Evolutionary conservation across 2,329 filamentous ascomycete species (phyloP).

Genomic region (Apiospora saccharicola): DNA sequence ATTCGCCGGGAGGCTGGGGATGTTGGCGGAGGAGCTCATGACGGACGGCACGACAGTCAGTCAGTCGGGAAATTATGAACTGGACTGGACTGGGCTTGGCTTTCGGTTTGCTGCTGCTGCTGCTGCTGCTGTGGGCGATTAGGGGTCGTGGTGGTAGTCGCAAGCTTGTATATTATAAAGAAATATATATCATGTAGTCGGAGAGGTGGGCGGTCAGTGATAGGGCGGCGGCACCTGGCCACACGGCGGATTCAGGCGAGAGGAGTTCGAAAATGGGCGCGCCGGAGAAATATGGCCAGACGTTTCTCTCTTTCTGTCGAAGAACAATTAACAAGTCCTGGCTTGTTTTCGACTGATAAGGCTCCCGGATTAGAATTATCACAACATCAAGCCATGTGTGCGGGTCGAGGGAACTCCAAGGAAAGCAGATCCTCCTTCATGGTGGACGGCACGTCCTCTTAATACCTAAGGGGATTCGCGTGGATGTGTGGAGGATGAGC

Average conservation of each 20-base stretch:
- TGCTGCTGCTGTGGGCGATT: background rate
- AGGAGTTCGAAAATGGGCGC: background rate
- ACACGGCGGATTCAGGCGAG: background rate
- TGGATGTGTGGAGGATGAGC: background rate
- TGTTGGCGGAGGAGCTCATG: background rate
- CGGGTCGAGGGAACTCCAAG: background rate
- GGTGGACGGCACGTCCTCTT: background rate
- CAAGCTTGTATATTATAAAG: too few relatives aligned
- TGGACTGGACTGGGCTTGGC: background rate
- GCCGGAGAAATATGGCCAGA: background rate
- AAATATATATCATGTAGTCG: background rate
- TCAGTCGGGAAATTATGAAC: too few relatives aligned
- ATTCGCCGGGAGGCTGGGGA: background rate
- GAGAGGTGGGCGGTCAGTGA: background rate
- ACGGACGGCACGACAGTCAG: background rate
- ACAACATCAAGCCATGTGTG: background rate
- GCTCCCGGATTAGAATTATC: background rate
- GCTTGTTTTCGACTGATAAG: background rate
- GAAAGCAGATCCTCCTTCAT: background rate
- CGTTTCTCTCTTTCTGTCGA: background rate
- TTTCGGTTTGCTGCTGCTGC: too few relatives aligned
- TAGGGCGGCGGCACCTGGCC: conserved; percentile 5
- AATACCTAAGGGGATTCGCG: background rate
- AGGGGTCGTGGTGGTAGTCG: background rate
- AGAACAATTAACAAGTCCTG: background rate